These are phyloP conservation scores for Naganishia onofrii DNA, from an alignment of 768 basidiomycete species.

Conservation along the genomic window DNA sequence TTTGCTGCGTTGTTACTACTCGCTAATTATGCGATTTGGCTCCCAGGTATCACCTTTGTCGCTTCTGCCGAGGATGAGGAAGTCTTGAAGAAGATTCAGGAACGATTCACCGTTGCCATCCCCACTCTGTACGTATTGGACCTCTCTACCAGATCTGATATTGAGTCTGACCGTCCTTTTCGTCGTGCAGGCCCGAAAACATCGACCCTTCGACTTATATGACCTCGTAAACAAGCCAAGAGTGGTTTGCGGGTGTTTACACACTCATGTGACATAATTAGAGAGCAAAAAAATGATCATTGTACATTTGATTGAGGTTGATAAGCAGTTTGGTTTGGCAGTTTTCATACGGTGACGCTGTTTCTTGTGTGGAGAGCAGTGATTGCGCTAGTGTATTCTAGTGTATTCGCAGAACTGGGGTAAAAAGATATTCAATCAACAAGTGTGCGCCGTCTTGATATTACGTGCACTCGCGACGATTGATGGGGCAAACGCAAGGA, in stretches of 20 bases:
- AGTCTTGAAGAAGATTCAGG: slow-evolving; percentile 91
- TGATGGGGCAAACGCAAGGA: no score
- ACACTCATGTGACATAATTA: slow-evolving; percentile 17
- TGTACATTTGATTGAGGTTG: slow-evolving; percentile 6
- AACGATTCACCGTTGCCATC: slow-evolving; percentile 94
- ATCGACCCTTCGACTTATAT: slow-evolving; percentile 35
- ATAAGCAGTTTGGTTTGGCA: no score
- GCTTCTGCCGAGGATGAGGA: slow-evolving; percentile 87
- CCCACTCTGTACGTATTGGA: slow-evolving; percentile 65
- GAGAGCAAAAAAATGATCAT: slow-evolving; percentile 17
- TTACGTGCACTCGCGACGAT: no score
- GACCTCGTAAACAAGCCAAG: slow-evolving; percentile 7
- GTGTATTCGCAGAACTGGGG: no score
- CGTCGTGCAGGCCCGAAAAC: slow-evolving; percentile 23
- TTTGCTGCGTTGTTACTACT: neutral
- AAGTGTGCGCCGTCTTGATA: no score
- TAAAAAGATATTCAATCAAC: no score
- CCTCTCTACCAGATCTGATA: neutral
- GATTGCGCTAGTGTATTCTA: no score
- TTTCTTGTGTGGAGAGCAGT: no score
- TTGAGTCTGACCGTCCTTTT: neutral
- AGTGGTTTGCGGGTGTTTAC: neutral
- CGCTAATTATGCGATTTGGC: neutral
- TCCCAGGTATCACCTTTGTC: slow-evolving; percentile 82
- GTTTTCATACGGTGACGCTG: no score